Percentiles rank a stretch among this genome's conserved stretches.
Evolutionary conservation across 805 yeast genomes (phyloP).

Genomic region (Ogataea dorogensis): DNA sequence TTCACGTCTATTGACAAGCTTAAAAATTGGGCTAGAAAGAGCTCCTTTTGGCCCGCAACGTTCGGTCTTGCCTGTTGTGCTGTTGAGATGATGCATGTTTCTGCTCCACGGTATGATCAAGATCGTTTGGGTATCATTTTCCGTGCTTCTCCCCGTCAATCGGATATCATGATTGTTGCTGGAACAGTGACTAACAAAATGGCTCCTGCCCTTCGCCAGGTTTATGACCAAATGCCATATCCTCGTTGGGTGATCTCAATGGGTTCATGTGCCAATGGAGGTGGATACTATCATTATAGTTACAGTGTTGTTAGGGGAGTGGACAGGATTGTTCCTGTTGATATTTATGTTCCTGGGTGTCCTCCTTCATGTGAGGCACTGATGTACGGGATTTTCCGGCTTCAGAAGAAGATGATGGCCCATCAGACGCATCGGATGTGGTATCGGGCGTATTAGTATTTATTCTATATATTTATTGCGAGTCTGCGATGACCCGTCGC

Average conservation of each 20-base stretch:
- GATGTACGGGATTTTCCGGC: constrained; percentile 85
- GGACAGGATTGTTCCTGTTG: constrained; percentile 85
- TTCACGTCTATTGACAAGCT: constrained; percentile 77
- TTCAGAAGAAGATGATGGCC: constrained; percentile 86
- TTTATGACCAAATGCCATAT: constrained; percentile 91
- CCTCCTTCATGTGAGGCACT: constrained; percentile 91
- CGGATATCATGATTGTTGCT: constrained; percentile 90
- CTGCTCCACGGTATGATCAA: constrained; percentile 89
- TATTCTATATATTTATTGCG: constrained; percentile 5
- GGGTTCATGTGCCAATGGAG: constrained; percentile 95
- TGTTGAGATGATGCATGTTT: constrained; percentile 92
- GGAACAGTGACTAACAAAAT: constrained; percentile 89
- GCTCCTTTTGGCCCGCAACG: constrained; percentile 91
- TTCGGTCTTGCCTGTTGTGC: constrained; percentile 93
- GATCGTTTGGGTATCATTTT: constrained; percentile 89
- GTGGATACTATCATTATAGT: constrained; percentile 88
- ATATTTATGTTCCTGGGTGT: constrained; percentile 89
- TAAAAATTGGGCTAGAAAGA: constrained; percentile 89
- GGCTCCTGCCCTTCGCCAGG: constrained; percentile 93
- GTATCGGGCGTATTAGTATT: constrained; percentile 55
- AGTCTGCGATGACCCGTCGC: constrained; percentile 50
- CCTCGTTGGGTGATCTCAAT: constrained; percentile 93
- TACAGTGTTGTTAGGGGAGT: constrained; percentile 89
- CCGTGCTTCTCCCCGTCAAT: constrained; percentile 91
- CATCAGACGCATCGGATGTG: constrained; percentile 80